These are phyloP conservation scores for Cucurbita ficifolia DNA, from an alignment of 306 rosid genomes.

Conservation along the genomic window DNA sequence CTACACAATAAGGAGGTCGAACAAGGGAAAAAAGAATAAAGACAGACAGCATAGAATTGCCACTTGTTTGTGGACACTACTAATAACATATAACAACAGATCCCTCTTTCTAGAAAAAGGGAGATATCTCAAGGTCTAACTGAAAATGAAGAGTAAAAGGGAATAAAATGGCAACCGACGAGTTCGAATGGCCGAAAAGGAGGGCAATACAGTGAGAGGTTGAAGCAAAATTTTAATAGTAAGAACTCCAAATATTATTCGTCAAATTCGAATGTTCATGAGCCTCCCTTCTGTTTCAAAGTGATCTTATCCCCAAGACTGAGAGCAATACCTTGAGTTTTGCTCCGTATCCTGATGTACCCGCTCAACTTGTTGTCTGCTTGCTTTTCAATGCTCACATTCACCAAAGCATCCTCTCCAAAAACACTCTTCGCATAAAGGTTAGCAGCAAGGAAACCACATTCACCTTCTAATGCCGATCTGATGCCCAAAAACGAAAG, in stretches of 20 bases:
- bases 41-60: background rate
- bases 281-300: constrained; percentile 84
- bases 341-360: constrained; percentile 96
- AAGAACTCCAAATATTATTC: constrained; percentile 1
- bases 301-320: constrained; percentile 99
- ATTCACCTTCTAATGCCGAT: constrained; percentile 91
- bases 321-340: constrained; percentile 97
- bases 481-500: constrained; percentile 19
- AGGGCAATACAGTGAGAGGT: constrained; percentile 1
- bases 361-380: constrained; percentile 78
- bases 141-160: background rate
- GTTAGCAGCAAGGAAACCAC: constrained; percentile 95
- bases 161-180: background rate
- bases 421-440: constrained; percentile 93
- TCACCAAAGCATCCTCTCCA: constrained; percentile 96
- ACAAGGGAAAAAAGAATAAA: background rate
- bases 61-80: constrained; percentile 7
- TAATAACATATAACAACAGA: background rate
- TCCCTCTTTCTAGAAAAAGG: background rate
- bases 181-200: background rate
- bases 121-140: background rate
- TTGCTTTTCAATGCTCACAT: constrained; percentile 89
- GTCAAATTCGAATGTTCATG: constrained; percentile 17
- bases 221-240: constrained; percentile 4
- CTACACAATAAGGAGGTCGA: background rate